Evolutionary conservation across 2,329 filamentous ascomycete species (phyloP), one percentile per base, ranked within the genome.

Genomic region (Colletotrichum sp.): DNA sequence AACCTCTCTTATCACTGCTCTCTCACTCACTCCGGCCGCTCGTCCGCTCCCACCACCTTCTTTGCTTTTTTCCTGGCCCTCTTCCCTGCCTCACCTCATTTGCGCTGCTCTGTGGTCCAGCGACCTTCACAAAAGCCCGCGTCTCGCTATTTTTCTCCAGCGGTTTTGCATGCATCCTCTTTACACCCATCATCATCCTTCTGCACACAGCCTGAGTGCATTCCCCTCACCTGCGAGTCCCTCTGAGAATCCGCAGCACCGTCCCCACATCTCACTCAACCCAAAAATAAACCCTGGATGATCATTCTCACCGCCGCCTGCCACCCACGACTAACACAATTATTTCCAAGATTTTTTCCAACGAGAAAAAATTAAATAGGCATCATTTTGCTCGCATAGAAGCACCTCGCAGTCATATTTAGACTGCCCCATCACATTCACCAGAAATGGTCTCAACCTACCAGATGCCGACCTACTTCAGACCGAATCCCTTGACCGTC

Each of bases 391-490:
- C 70, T 62, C 62, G 62, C 58, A 64, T 28, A 58, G 66, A n/a
- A 75, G 64, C 70, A 73, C 26, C 26, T 62, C 36, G 66, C 74
- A 74, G 71, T 74, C 74, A 76, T 75, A 68, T 73, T 76, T 28
- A 32, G 67, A 66, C 81, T 81, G 81, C 81, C n/a, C 84, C 6
- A 70, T 55, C 65, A 62, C 18, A 66, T 30, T 66, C 28, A 64
- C 65, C 71, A 70, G 71, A 73, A 76, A 90, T 90, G 89, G 88
- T 87, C 83, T 88, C 88, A 80, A 83, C 87, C 81, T 88, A 87
- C 81, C 84, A 84, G 79, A 89, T 90, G 87, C 87, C 88, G 81
- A 82, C 86, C 76, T 90, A 85, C 80, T 91, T 89, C 84, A 86
- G 87, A 82, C 83, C 85, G 80, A 84, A 85, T 77, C 85, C 87